A percentile compares a stretch with the other conserved stretches of the same genome.
Conservation (phyloP, 169 alveolate species). For the Plasmodium sp. region DNA sequence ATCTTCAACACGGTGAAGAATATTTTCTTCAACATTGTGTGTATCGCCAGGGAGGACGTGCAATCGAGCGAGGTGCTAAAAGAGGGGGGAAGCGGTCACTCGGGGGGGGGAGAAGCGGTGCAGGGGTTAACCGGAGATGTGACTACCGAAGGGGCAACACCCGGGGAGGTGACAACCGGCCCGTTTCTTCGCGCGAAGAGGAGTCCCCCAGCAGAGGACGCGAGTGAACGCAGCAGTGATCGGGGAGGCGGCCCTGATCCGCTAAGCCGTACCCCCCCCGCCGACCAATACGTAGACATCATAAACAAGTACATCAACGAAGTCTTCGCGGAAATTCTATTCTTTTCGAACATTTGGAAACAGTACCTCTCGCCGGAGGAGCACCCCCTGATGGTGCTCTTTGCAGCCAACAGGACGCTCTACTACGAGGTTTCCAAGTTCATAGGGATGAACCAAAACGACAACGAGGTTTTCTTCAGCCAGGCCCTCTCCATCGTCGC, state of each 20-base stretch:
- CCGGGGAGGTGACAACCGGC: too few relatives aligned
- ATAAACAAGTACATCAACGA: conserved; percentile 67
- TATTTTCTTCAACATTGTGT: conserved; percentile 52
- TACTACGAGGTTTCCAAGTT: conserved; percentile 49
- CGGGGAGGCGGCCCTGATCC: background rate
- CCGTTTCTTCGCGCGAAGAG: background rate
- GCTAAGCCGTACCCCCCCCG: background rate
- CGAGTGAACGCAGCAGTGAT: background rate
- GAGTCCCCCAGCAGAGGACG: background rate
- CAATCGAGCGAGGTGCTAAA: background rate
- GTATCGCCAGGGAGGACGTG: background rate
- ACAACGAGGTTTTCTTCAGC: conserved; percentile 7
- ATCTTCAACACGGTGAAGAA: conserved; percentile 37
- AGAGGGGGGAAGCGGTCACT: background rate
- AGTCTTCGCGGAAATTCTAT: conserved; percentile 57
- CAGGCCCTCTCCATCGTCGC: conserved; percentile 35
- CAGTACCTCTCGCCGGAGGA: conserved; percentile 42
- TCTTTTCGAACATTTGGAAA: conserved; percentile 72
- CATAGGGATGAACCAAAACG: background rate
- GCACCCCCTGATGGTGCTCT: conserved; percentile 54
- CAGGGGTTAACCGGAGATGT: too few relatives aligned
- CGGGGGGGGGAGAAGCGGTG: background rate
- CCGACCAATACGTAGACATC: conserved; percentile 8
- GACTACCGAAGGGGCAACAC: too few relatives aligned
- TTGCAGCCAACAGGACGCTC: conserved; percentile 67